phyloP scores from a whole-genome alignment of 2,329 filamentous ascomycete species.

The Sporothrix sp. region DNA sequence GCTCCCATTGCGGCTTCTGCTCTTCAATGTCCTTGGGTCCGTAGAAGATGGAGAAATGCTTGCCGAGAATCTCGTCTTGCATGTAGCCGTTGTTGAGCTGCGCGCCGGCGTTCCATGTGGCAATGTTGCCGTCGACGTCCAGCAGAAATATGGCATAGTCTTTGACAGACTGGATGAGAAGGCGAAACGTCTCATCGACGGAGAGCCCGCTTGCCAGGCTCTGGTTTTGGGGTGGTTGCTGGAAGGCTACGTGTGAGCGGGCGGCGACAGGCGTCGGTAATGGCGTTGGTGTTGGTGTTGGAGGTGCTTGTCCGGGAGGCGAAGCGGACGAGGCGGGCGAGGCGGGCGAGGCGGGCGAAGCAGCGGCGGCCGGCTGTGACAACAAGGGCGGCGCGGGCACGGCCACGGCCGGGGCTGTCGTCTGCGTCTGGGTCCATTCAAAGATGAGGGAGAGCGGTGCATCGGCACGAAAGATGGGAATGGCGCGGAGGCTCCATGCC shows the following conservation, averaged over 20 bases:
- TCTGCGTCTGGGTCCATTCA: constrained; percentile 22
- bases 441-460: constrained; percentile 24
- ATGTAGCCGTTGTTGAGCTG: constrained; percentile 46
- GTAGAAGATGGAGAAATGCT: constrained; percentile 50
- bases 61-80: constrained; percentile 44
- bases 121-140: constrained; percentile 43
- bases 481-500: constrained; percentile 26
- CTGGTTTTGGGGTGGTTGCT: not conserved
- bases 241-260: not conserved
- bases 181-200: constrained; percentile 42
- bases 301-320: too few relatives aligned
- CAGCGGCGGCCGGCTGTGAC: too few relatives aligned
- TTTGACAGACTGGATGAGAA: constrained; percentile 50
- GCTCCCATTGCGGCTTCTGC: constrained; percentile 41
- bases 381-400: too few relatives aligned
- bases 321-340: too few relatives aligned
- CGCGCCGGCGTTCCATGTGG: constrained; percentile 49
- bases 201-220: constrained; percentile 2
- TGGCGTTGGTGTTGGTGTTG: too few relatives aligned
- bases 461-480: constrained; percentile 24
- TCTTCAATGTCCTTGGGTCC: constrained; percentile 37
- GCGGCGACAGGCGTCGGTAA: not conserved
- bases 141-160: constrained; percentile 56
- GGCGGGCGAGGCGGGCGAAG: too few relatives aligned
- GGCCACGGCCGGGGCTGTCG: not conserved